These are phyloP conservation scores for Solanum hybrid DNA, from an alignment of 305 asterid genomes.

Conservation along the genomic window DNA sequence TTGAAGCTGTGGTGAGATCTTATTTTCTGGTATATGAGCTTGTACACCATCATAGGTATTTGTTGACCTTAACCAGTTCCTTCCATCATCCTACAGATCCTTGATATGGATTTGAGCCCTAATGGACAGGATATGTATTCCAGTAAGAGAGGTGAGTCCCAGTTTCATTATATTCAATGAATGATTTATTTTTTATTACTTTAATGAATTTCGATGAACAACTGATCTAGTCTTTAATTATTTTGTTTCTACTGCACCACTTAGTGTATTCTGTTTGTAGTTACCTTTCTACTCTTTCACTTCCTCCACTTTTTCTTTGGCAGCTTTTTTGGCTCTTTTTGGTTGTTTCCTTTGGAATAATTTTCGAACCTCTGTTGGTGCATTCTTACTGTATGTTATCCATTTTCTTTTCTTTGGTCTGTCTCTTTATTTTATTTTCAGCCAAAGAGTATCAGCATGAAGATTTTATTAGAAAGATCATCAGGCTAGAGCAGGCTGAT, in stretches of 20 bases:
- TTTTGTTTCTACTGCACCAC: neutral
- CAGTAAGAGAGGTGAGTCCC: slow-evolving; percentile 48
- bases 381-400: neutral
- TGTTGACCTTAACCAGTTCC: neutral
- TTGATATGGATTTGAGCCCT: slow-evolving; percentile 71
- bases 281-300: neutral
- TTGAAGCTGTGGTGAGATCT: slow-evolving; percentile 14
- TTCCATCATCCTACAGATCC: slow-evolving; percentile 42
- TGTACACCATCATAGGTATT: neutral
- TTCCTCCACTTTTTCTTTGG: neutral
- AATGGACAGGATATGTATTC: slow-evolving; percentile 33
- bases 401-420: neutral
- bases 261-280: neutral
- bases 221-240: neutral
- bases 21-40: neutral
- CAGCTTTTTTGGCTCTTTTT: neutral
- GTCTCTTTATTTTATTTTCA: slow-evolving; percentile 30
- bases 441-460: slow-evolving; percentile 42
- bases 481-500: slow-evolving; percentile 78
- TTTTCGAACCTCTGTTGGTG: slow-evolving; percentile 1
- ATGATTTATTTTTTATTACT: neutral
- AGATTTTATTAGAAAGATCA: slow-evolving; percentile 44
- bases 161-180: neutral
- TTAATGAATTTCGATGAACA: neutral
- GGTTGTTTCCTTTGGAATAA: neutral